These are phyloP conservation scores for Suillus placidus DNA, from an alignment of 768 basidiomycete species.

Conservation along the genomic window DNA sequence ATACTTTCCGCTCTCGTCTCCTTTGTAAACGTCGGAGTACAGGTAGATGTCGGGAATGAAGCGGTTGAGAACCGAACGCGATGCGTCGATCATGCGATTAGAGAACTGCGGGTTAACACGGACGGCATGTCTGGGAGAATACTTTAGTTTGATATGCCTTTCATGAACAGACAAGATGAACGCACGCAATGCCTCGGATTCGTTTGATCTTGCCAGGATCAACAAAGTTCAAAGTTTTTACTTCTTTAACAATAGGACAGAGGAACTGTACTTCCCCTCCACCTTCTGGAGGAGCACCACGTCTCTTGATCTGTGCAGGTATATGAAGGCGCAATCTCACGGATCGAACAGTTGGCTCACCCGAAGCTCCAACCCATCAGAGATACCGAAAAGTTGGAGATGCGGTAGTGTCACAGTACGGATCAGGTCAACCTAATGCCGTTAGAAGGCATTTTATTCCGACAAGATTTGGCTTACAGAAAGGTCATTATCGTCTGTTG, in stretches of 20 bases:
- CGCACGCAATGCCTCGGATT: constrained; percentile 94
- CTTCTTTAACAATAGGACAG: constrained; percentile 89
- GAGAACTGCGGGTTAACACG: constrained; percentile 97
- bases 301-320: constrained; percentile 78
- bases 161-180: constrained; percentile 22
- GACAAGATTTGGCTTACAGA: constrained; percentile 55
- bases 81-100: constrained; percentile 95
- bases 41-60: constrained; percentile 98
- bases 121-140: constrained; percentile 76
- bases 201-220: constrained; percentile 91
- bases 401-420: constrained; percentile 91
- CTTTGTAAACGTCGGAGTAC: constrained; percentile 98
- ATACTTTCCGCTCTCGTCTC: constrained; percentile 95
- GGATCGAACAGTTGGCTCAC: constrained; percentile 42
- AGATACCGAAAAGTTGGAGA: constrained; percentile 86
- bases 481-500: constrained; percentile 89
- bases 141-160: background rate
- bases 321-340: background rate
- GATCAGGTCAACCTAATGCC: constrained; percentile 75
- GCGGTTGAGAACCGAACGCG: constrained; percentile 89
- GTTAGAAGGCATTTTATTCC: constrained; percentile 17
- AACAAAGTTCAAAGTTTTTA: constrained; percentile 91
- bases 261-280: constrained; percentile 93
- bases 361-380: constrained; percentile 87
- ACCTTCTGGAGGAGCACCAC: constrained; percentile 89